Evolutionary conservation across 2,329 filamentous ascomycete genomes (phyloP).

Genomic region (Trichoderma koningiopsis): DNA sequence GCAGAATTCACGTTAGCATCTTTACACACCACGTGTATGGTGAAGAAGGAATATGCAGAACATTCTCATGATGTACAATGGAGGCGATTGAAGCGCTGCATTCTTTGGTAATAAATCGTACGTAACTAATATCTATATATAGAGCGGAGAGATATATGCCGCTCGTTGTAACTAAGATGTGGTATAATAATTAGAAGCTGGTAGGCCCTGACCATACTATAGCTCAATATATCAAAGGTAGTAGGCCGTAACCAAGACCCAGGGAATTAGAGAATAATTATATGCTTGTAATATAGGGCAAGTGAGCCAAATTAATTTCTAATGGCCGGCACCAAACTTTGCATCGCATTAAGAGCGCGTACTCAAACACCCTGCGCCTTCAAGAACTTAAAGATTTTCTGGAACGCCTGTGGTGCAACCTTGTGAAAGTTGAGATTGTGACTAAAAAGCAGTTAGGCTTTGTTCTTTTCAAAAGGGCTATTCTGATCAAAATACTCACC

Average conservation of each 20-base stretch:
- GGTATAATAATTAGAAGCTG: background rate
- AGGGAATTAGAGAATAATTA: too few relatives aligned
- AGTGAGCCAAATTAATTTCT: background rate
- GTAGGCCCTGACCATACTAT: background rate
- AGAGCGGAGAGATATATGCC: background rate
- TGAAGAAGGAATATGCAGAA: background rate
- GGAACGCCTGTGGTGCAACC: conserved; percentile 2
- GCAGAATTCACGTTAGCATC: too few relatives aligned
- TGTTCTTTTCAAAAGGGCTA: too few relatives aligned
- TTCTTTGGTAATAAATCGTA: too few relatives aligned
- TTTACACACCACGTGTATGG: background rate
- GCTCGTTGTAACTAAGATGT: background rate
- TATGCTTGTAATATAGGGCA: background rate
- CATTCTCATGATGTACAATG: background rate
- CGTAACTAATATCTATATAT: background rate
- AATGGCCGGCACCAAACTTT: background rate
- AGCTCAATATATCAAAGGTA: background rate
- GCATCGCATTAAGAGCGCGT: background rate
- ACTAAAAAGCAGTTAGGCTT: background rate
- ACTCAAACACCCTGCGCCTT: background rate
- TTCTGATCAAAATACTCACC: background rate
- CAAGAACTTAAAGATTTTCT: conserved; percentile 14
- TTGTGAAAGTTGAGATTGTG: conserved; percentile 20
- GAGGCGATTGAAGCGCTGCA: background rate
- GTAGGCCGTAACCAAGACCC: background rate